A percentile compares a stretch with the other conserved stretches of the same genome.
Evolutionary conservation across 371 early-diverging fungal genomes (phyloP).

Genomic region (Mucor circinelloides): DNA sequence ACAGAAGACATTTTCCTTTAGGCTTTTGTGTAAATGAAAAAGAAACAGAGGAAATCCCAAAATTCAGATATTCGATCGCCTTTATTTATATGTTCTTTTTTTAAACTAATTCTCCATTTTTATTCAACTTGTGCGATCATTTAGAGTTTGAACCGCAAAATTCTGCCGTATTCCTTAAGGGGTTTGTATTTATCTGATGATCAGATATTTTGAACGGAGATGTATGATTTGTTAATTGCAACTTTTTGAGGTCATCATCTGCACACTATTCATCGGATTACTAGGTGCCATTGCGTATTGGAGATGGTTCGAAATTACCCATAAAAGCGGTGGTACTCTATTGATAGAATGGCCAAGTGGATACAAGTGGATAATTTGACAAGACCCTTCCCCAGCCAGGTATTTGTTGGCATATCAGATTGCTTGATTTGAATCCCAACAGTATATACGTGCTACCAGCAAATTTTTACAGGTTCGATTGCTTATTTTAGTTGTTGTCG

Average conservation of each 20-base stretch:
- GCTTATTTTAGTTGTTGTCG: too few species aligned
- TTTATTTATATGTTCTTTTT: not conserved
- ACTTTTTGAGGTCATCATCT: not conserved
- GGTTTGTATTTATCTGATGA: slow-evolving; percentile 20
- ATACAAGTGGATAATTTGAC: too few species aligned
- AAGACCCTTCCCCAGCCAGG: too few species aligned
- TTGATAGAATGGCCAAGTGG: too few species aligned
- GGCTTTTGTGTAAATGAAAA: not conserved
- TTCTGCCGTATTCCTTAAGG: not conserved
- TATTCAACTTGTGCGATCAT: not conserved
- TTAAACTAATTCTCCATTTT: not conserved
- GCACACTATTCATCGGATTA: not conserved
- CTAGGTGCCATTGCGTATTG: not conserved
- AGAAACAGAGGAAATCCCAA: not conserved
- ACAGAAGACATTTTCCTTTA: not conserved
- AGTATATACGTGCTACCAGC: too few species aligned
- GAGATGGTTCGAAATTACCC: too few species aligned
- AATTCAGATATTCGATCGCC: not conserved
- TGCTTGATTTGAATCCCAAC: too few species aligned
- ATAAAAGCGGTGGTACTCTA: too few species aligned
- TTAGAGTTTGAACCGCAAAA: not conserved
- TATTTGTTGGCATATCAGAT: too few species aligned
- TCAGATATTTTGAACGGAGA: slow-evolving; percentile 16
- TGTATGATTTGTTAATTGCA: not conserved
- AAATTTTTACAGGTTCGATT: too few species aligned